Percentiles rank a stretch among this genome's conserved stretches.
phyloP scores from a whole-genome alignment of 257 asterid genomes.

The Craterostigma plantagineum region DNA sequence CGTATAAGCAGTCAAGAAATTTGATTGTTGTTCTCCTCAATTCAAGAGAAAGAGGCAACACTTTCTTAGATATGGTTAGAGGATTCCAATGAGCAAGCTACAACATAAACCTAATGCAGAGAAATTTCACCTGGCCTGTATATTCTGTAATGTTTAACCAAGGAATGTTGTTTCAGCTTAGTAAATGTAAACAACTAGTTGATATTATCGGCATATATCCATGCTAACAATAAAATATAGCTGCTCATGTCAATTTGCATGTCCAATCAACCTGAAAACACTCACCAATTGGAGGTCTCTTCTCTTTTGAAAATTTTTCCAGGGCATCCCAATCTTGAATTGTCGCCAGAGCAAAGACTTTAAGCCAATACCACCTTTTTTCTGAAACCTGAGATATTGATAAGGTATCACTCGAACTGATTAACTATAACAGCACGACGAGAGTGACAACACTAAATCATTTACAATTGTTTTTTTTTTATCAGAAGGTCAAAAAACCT shows the following conservation, averaged over 20 bases:
- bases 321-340: conserved; percentile 84
- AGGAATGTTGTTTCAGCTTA: too few relatives aligned
- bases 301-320: conserved; percentile 83
- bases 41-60: too few relatives aligned
- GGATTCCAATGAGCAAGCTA: too few relatives aligned
- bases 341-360: conserved; percentile 86
- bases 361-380: conserved; percentile 98
- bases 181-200: too few relatives aligned
- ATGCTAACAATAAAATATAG: conserved; percentile 3
- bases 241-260: neutral
- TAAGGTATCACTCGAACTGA: neutral
- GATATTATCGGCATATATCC: too few relatives aligned
- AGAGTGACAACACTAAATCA: too few relatives aligned
- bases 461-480: too few relatives aligned
- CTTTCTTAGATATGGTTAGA: too few relatives aligned
- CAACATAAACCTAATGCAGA: too few relatives aligned
- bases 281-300: conserved; percentile 77
- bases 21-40: conserved; percentile 5
- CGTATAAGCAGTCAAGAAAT: conserved; percentile 4
- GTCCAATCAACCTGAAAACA: conserved; percentile 4
- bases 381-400: conserved; percentile 67
- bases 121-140: too few relatives aligned
- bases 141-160: too few relatives aligned
- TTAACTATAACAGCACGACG: too few relatives aligned
- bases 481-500: conserved; percentile 24